Evolutionary conservation across 768 basidiomycete genomes (phyloP), one percentile per base, ranked within the genome.

Genomic region (Collybiopsis confluens): DNA sequence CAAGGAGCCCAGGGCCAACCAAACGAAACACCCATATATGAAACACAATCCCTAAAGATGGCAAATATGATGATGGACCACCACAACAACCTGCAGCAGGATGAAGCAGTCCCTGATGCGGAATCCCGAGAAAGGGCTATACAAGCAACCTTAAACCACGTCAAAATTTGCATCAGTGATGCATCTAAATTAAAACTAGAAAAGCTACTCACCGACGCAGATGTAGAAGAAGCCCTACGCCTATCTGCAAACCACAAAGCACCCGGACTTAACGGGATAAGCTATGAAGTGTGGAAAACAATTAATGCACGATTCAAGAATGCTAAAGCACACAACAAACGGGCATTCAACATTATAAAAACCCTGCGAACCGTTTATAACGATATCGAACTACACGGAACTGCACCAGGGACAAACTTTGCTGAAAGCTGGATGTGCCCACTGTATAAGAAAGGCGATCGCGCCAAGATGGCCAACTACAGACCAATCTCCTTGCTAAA

Each of bases 371-470:
- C 0, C 0, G 18, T 64, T 0, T 61, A 46, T 15, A 58, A 58
- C 0, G 61, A 73, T 30, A 73, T 75, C 0, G 54, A 68, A 54
- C 0, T 1, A 2, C 1, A 68, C 26, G 70, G 73, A 0, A 6
- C 66, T 0, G 42, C 10, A 0, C 2, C 27, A 0, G 2, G 8
- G 0, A 55, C 63, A 0, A 3, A 18, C 0, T 78, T 73, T 45
- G 21, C 66, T 0, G 44, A 63, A 7, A 75, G 74, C 0, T 69
- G 66, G 69, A 67, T 72, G 63, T 70, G 71, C 62, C 73, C 69
- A 0, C 24, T 78, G 1, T 77, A 71, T 54, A 78, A 78, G 35
- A 77, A 77, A 40, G 68, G 65, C 6, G 70, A 73, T 20, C 45
- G 24, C 2, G 45, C 46, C 0, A 55, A 64, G 2, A 71, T 73